phyloP scores from a whole-genome alignment of 768 basidiomycete genomes.

The Kwoniella botswanensis region DNA sequence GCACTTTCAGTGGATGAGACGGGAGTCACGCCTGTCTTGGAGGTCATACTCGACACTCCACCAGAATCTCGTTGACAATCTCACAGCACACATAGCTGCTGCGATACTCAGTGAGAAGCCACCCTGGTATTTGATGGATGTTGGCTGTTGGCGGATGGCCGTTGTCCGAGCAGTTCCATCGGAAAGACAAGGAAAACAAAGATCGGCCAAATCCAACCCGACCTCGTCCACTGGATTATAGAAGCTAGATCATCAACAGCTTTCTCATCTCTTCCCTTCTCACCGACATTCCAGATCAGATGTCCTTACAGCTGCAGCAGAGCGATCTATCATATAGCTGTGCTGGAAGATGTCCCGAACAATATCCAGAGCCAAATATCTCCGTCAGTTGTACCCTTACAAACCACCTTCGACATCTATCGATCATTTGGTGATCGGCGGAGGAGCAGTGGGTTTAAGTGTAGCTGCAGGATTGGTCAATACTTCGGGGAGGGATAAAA shows the following conservation, averaged over 20 bases:
- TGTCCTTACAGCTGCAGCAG: too few relatives aligned
- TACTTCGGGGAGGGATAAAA: conserved; percentile 68
- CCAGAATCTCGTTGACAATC: too few relatives aligned
- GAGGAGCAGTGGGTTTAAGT: conserved; percentile 85
- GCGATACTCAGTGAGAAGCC: too few relatives aligned
- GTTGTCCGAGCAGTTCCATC: background rate
- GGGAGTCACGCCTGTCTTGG: background rate
- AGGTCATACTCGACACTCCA: background rate
- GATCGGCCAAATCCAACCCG: conserved; percentile 6
- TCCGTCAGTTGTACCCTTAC: conserved; percentile 40
- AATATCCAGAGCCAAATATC: conserved; percentile 11
- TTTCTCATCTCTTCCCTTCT: too few relatives aligned
- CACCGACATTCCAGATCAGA: too few relatives aligned
- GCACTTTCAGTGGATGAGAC: background rate
- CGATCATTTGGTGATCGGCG: conserved; percentile 87
- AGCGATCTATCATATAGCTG: too few relatives aligned
- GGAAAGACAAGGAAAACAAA: background rate
- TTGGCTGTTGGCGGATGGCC: too few relatives aligned
- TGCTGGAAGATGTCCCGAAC: background rate
- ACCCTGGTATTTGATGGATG: too few relatives aligned
- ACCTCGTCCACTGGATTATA: too few relatives aligned
- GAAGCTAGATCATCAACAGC: too few relatives aligned
- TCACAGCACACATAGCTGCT: too few relatives aligned
- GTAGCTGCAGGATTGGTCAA: conserved; percentile 74
- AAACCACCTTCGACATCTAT: conserved; percentile 70